These are phyloP conservation scores for Hydnomerulius pinastri DNA, from an alignment of 768 basidiomycete species.

Conservation along the genomic window DNA sequence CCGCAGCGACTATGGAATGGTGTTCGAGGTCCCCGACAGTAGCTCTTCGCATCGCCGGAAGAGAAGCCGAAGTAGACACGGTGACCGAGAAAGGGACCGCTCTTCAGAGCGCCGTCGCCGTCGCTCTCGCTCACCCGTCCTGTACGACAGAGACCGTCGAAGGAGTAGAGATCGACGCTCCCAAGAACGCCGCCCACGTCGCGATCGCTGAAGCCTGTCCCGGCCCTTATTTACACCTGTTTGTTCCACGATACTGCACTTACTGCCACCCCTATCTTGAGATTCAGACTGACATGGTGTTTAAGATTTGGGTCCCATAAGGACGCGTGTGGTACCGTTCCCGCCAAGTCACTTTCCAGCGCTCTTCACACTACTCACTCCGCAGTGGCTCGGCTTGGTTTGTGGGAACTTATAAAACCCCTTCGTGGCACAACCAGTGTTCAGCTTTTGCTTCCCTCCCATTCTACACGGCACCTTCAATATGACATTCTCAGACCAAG, in stretches of 20 bases:
- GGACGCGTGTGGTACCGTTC: constrained; percentile 17
- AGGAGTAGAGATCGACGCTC: constrained; percentile 37
- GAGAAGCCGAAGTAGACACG: constrained; percentile 55
- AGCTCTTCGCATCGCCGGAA: constrained; percentile 39
- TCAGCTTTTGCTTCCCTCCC: not conserved
- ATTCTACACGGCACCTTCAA: constrained; percentile 9
- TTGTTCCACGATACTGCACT: constrained; percentile 16
- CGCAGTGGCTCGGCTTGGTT: constrained; percentile 8
- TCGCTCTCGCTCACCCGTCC: constrained; percentile 25
- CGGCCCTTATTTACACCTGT: constrained; percentile 23
- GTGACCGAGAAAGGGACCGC: constrained; percentile 38
- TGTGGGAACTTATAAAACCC: constrained; percentile 22
- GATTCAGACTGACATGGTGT: constrained; percentile 9
- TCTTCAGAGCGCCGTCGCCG: constrained; percentile 24
- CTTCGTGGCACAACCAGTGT: not conserved
- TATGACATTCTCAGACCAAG: constrained; percentile 32
- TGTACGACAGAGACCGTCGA: constrained; percentile 23
- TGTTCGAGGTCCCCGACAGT: constrained; percentile 72
- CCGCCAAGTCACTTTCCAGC: not conserved
- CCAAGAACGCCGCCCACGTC: constrained; percentile 32
- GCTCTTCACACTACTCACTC: not conserved
- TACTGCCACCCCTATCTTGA: constrained; percentile 11
- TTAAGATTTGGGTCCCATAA: constrained; percentile 8
- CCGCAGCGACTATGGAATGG: constrained; percentile 63
- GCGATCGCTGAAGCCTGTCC: constrained; percentile 7